Base-by-base conservation (phyloP, 371 early-diverging fungal genomes). In the Saksenaea oblongispora region DNA sequence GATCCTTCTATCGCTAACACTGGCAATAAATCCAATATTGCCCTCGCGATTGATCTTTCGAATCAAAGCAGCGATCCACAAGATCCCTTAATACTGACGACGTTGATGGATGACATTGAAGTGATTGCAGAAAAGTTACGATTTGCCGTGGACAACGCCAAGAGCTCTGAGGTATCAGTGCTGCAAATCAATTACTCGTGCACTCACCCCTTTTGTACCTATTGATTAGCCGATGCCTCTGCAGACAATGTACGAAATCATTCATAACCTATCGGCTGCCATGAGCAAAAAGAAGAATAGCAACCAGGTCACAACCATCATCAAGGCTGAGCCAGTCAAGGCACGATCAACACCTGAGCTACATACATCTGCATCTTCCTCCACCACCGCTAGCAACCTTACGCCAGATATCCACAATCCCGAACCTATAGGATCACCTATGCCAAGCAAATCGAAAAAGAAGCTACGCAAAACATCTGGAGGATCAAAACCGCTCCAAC, bases 241-340 rank as follows among this genome's bases (percentile, higher is more conserved):
- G 7, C 82, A 81, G 67, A 69, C 58, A 1, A 62, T 75, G 17
- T 81, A 74, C 39, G 79, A 81, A 58, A 71, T 78, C 3, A 62
- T 81, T 26, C 75, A 76, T 24, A 71, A 71, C 59, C 41, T 81
- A 47, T 75, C 79, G 3, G 78, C 72, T 4, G 70, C 78, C 10
- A 58, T 66, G 15, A 64, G 63, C n/a, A 76, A 74, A 51, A 67
- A 67, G 26, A 76, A 72, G 26, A 66, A 53, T 14, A 57, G 24
- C 11, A 66, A 67, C 27, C 64, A 74, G 63, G 65, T 69, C 17
- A 77, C 72, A 26, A 71, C 72, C 10, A 69, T 76, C 34, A 72
- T 72, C 31, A 71, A 66, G 35, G 34, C 69, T 0, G 75, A 75
- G 9, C 73, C 77, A 2, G 15, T 61, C 22, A 69, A 65, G 31